Evolutionary conservation across 768 basidiomycete species (phyloP).

Genomic region (Plicaturopsis crispa): DNA sequence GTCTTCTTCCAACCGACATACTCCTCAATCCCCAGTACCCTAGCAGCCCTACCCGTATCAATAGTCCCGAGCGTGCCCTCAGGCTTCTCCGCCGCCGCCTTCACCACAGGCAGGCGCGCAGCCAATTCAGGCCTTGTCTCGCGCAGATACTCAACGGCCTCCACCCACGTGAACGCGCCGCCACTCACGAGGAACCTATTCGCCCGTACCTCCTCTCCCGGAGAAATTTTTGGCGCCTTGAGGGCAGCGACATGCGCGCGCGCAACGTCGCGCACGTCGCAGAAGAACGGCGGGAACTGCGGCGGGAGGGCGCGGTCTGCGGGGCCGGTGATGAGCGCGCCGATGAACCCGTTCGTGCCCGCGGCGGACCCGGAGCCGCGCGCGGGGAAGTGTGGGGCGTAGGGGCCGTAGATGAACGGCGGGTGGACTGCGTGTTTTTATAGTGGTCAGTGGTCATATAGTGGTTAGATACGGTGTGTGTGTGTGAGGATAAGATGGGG

Average conservation of each 20-base stretch:
- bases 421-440: conserved; percentile 25
- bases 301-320: conserved; percentile 7
- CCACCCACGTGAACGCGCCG: conserved; percentile 16
- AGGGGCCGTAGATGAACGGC: conserved; percentile 21
- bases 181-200: conserved; percentile 19
- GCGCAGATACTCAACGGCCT: conserved; percentile 15
- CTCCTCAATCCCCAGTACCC: conserved; percentile 3
- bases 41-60: conserved; percentile 1
- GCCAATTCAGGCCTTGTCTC: conserved; percentile 15
- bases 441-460: too few species aligned
- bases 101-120: too few species aligned
- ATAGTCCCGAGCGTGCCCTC: too few species aligned
- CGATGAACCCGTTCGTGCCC: conserved; percentile 17
- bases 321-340: conserved; percentile 15
- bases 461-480: too few species aligned
- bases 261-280: conserved; percentile 25
- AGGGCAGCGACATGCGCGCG: conserved; percentile 21
- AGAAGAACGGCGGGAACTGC: conserved; percentile 16
- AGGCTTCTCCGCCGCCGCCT: too few species aligned
- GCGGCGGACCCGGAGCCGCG: neutral
- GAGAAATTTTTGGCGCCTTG: neutral
- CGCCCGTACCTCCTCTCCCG: too few species aligned
- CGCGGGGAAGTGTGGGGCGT: conserved; percentile 11
- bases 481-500: too few species aligned
- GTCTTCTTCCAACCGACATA: conserved; percentile 7